Conservation (phyloP, 768 basidiomycete genomes). For the Lactifluus subvellereus region DNA sequence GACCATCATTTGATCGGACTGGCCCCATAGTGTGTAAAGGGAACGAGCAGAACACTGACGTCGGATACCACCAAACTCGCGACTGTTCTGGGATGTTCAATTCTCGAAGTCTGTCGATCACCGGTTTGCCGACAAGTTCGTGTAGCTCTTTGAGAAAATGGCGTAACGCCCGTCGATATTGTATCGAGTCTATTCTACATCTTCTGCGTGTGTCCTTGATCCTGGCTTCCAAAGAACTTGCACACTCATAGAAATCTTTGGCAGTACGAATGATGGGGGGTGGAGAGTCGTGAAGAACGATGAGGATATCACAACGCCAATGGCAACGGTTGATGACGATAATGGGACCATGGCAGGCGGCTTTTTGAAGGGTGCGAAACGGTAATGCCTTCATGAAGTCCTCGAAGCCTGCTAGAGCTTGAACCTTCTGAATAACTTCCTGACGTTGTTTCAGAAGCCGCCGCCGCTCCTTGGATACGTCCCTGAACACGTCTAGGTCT, state of each 20-base stretch:
- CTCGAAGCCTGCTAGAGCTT: neutral
- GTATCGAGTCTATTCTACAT: no score
- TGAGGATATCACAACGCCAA: slow-evolving; percentile 1
- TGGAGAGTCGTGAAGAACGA: neutral
- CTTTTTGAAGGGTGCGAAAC: neutral
- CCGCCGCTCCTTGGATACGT: neutral
- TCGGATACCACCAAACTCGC: neutral
- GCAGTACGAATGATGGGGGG: neutral
- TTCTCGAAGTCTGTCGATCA: neutral
- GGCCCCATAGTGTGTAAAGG: slow-evolving; percentile 19
- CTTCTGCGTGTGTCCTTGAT: neutral
- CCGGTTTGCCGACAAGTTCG: slow-evolving; percentile 3
- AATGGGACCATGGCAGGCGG: neutral
- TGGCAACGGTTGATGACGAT: neutral
- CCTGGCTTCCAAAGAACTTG: neutral
- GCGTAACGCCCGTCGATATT: no score
- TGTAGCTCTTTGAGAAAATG: neutral
- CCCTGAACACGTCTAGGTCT: neutral
- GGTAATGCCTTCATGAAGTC: neutral
- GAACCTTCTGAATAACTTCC: neutral
- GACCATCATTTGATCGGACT: neutral
- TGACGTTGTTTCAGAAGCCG: neutral
- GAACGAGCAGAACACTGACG: neutral
- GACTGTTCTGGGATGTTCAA: no score
- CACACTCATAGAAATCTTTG: neutral